Base-by-base conservation (phyloP, 306 rosid genomes). In the Oemleria cerasiformis region DNA sequence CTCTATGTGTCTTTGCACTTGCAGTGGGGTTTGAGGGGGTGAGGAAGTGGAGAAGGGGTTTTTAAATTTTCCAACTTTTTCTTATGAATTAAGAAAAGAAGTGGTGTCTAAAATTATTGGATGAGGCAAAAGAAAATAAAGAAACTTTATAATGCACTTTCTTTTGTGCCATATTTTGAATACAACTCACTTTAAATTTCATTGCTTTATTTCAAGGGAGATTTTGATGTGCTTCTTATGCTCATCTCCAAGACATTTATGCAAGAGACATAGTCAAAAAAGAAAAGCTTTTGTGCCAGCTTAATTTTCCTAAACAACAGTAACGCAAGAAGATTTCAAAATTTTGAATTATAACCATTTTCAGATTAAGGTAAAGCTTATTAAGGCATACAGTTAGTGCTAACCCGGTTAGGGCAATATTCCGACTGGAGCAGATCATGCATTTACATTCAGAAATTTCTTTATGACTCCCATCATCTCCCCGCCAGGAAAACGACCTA, bases 381-480 rank as follows among this genome's bases (percentile, higher is more conserved):
- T 48, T 70, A 51, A 45, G 12, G 60, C 81, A 69, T 23, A 38
- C 79, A 49, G 17, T 49, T 6, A 16, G 20, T 16, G 55, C 9
- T 49, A 49, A 49, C 16, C 51, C 55, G 58, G 68, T 67, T 64
- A 41, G 17, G 56, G 61, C 57, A 43, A 19, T 30, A 5, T 68
- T 81, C 40, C 23, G 7, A 48, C 63, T 67, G 30, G 53, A 49
- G 75, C 74, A 68, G 82, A 57, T 78, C 49, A 75, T 11, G 63
- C 76, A 76, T 86, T 75, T 55, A 87, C 39, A 61, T 83, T 49
- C 30, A 88, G 73, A 66, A 89, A 86, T 61, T 80, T 87, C 81
- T 82, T 89, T 79, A 94, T 85, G 50, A 94, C 70, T 60, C 96
- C 96, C 99, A 94, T 91, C 99, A 94, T 94, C 76, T 94, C 96